phyloP scores from a whole-genome alignment of 768 basidiomycete species.

The Strobilomyces confusus region DNA sequence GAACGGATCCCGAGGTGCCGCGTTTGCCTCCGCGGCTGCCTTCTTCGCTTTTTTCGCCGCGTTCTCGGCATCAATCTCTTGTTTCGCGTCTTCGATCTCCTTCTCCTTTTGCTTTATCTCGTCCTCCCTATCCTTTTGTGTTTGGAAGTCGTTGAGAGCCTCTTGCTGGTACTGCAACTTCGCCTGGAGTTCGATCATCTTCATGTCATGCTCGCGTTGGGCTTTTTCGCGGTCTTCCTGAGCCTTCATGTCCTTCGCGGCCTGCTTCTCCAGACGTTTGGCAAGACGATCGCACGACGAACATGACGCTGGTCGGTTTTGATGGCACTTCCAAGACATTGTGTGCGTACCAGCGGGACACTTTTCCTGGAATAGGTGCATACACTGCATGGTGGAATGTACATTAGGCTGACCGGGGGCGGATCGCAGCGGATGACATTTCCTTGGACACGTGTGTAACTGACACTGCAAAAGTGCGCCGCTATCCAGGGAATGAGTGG shows the following conservation, averaged over 20 bases:
- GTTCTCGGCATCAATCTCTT: neutral
- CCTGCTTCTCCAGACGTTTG: constrained; percentile 38
- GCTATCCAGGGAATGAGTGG: constrained; percentile 31
- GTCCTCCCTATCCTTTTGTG: constrained; percentile 10
- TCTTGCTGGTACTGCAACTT: constrained; percentile 8
- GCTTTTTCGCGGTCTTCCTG: constrained; percentile 45
- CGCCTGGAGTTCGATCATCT: constrained; percentile 12
- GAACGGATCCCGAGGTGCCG: neutral
- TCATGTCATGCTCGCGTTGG: constrained; percentile 36
- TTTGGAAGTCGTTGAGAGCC: constrained; percentile 7
- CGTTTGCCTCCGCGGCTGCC: no score
- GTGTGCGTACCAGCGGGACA: constrained; percentile 46
- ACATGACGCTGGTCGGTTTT: constrained; percentile 38
- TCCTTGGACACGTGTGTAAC: constrained; percentile 52
- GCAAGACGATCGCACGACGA: constrained; percentile 43
- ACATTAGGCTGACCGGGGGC: constrained; percentile 39
- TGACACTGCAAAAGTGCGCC: constrained; percentile 46
- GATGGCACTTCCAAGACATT: constrained; percentile 41
- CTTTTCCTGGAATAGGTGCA: constrained; percentile 29
- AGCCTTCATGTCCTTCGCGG: constrained; percentile 35
- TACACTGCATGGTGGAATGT: constrained; percentile 39
- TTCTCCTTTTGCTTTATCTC: constrained; percentile 8
- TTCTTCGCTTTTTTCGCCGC: constrained; percentile 2
- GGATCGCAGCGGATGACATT: constrained; percentile 53
- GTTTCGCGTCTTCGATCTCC: constrained; percentile 11